Evolutionary conservation across 2,329 filamentous ascomycete genomes (phyloP), one percentile per base, ranked within the genome.

Genomic region (Lasiodiplodia hormozganensis): DNA sequence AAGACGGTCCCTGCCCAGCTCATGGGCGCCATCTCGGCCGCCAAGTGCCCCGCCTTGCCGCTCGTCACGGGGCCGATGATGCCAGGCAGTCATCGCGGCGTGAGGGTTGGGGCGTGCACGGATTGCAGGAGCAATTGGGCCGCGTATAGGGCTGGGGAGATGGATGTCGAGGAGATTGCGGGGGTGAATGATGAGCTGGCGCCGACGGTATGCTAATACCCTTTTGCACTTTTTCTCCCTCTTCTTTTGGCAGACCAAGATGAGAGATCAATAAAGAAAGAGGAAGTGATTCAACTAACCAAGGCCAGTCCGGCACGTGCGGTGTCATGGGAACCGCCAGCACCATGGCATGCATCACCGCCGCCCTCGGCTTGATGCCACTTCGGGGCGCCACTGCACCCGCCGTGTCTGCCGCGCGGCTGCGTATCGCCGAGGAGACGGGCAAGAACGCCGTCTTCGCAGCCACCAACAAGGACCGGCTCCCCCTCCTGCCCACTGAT

Each of bases 81-180:
- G 86, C 89, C 90, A 0, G 91, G 90, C 0, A 91, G 86, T 49
- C 86, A 90, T 70, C 82, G 84, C 14, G 90, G 90, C 0, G 81
- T 83, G 2, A 81, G 90, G 0, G 85, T 93, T 1, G 90, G 91
- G 1, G 91, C 91, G 6, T 93, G 91, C 70, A 93, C 91, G 0
- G 91, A 93, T 72, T 93, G 90, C 69, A 82, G 91, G 12, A 91
- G 87, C 73, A 92, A 91, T 70, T 93, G 91, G 91, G 90, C 90
- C 0, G 85, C 83, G 0, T 93, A 87, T 68, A 82, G 90, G 21
- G 90, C 89, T 0, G 89, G 89, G 0, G 82, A 84, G 6, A 85
- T 92, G 8, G 90, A 92, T 70, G 86, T 93, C 2, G 90, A 93
- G 74, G 90, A 92, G 69, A 92, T 93, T 28, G 83, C 86, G 1